A percentile compares a stretch with the other conserved stretches of the same genome.
Conservation (phyloP, 2,329 filamentous ascomycete species). For the Plectosphaerella plurivora region DNA sequence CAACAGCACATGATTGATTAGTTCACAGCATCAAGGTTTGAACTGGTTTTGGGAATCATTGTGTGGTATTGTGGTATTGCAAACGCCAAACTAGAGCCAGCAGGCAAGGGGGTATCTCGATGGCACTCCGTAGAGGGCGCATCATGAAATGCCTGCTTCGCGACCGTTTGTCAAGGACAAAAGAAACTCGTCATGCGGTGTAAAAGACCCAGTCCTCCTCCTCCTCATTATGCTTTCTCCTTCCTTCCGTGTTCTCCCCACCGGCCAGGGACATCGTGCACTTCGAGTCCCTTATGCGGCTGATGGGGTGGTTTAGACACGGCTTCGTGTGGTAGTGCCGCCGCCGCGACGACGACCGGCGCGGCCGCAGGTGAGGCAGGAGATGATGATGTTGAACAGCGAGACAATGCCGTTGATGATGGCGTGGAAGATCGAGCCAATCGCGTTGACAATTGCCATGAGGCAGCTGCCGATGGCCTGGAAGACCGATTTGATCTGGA, state of each 20-base stretch:
- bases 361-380: constrained; percentile 56
- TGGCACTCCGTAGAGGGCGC: neutral
- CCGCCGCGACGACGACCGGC: constrained; percentile 24
- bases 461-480: constrained; percentile 61
- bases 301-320: constrained; percentile 18
- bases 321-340: constrained; percentile 21
- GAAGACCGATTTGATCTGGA: constrained; percentile 54
- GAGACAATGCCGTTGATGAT: constrained; percentile 64
- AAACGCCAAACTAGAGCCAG: neutral
- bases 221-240: neutral
- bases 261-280: neutral
- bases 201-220: neutral
- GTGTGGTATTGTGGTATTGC: constrained; percentile 12
- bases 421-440: constrained; percentile 59
- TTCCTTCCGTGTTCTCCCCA: neutral
- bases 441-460: constrained; percentile 64
- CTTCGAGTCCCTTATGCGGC: neutral
- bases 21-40: neutral
- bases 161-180: neutral
- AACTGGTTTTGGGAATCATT: neutral
- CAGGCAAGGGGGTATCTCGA: neutral
- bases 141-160: constrained; percentile 2
- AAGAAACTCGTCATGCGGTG: neutral
- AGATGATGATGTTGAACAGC: constrained; percentile 62
- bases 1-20: neutral